Evolutionary conservation across 139 green algal species (phyloP), one percentile per base, ranked within the genome.

Genomic region (Auxenochlorella pyrenoidosa): DNA sequence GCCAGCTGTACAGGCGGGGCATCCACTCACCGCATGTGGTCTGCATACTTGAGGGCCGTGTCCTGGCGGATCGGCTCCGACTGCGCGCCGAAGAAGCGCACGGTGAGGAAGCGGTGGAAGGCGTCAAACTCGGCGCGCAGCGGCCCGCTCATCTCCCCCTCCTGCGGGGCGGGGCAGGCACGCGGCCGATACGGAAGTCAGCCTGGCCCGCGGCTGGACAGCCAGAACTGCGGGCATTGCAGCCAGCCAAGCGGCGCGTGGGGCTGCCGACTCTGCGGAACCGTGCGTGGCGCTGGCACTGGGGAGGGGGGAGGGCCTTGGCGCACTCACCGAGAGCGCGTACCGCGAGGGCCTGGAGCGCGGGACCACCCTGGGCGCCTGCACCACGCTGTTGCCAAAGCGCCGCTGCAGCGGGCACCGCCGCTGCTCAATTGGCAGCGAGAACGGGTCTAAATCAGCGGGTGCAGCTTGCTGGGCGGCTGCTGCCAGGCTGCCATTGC

Each of bases 21-120:
- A n/a, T n/a, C 19, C 38, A 44, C 41, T 63, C 66, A 59, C 75
- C 78, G 34, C 71, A 87, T 63, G 82, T 94, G 80, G 66, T 94
- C 88, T 10, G 59, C 65, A 83, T 95, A 95, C 59, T 94, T 93
- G 13, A 58, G 43, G 21, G 84, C 86, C 0, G 94, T 95, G 8
- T 92, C 86, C 0, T 68, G 44, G 28, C 30, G 13, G 58, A 95
- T 90, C 1, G 93, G 92, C 34, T 91, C 86, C n/a, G 80, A 32
- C 60, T 93, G 89, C 30, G 86, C 82, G 2, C 88, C 90, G 58
- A 91, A 92, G 54, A 91, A 90, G 5, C 87, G 82, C n/a, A 78
- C 68, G 15, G 88, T 94, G 44, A 83, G 79, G 76, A 95, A 96
- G 32, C 34, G 40, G 19, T 84, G 43, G 54, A 95, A 84, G n/a